Base-by-base conservation (phyloP, 139 green algal species). In the Chlorella sp. region DNA sequence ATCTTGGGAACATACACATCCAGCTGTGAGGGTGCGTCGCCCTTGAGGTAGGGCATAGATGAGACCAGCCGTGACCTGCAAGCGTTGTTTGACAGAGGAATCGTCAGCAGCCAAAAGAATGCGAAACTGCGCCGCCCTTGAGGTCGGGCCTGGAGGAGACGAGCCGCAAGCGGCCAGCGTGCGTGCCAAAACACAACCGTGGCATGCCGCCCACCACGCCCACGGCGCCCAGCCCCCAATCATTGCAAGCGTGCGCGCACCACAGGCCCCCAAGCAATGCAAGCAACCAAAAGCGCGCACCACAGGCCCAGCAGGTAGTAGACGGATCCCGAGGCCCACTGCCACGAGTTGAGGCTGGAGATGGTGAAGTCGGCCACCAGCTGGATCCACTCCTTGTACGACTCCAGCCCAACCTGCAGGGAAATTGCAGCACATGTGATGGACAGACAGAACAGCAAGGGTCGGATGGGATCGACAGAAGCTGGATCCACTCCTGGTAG, bases 281-380 rank as follows among this genome's bases (percentile, higher is more conserved):
- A 60, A 23, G 51, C 51, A 51, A 51, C 6, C 44, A 51, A 51
- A 51, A 51, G 51, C 11, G 7, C 76, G 18, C 76, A 82, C 97
- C 97, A 99, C 55, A 99, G 89, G 21, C 94, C 94, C 75, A 98
- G 90, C 85, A 99, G 91, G 92, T 99, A 99, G 88, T 94, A 97
- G 11, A 97, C 91, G 64, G 88, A 95, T 47, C 82, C 88, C 4
- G 81, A 86, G 9, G 96, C 95, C 94, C 94, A 98, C 89, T 96
- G 93, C 96, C 95, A 97, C 28, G 86, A 90, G 79, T 93, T 94
- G 26, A 99, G 90, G 15, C 74, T 91, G 62, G 83, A 88, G 55
- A 98, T 90, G 41, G 97, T 99, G 72, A 99, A 97, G 30, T 98
- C 88, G 20, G 95, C 96, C 28, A 99, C 96, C 60, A 95, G 89